A percentile compares a stretch with the other conserved stretches of the same genome.
Evolutionary conservation across 164 flowering plant species (phyloP).

Genomic region (Umbellularia californica): DNA sequence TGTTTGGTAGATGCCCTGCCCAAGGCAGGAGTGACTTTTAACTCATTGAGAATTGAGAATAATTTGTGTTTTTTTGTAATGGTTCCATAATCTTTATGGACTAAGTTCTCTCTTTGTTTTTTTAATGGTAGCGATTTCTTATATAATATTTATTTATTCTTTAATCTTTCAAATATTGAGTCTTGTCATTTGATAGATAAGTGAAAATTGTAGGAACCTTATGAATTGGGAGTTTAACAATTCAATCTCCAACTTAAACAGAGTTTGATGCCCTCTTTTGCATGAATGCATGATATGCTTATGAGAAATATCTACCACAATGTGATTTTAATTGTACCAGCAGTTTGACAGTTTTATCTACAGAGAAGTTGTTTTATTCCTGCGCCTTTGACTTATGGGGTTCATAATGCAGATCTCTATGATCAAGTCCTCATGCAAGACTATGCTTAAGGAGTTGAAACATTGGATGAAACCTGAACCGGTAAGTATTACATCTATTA

Average conservation of each 20-base stretch:
- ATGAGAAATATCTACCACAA: too few relatives aligned
- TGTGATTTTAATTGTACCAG: too few relatives aligned
- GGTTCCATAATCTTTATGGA: neutral
- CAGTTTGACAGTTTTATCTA: too few relatives aligned
- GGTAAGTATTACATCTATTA: neutral
- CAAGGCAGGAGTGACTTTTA: too few relatives aligned
- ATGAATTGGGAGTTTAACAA: neutral
- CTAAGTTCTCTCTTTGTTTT: too few relatives aligned
- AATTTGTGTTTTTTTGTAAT: neutral
- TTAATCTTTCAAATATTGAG: neutral
- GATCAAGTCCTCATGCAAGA: slow-evolving; percentile 5
- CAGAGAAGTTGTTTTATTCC: neutral
- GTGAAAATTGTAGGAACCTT: neutral
- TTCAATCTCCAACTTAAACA: neutral
- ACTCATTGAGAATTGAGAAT: neutral
- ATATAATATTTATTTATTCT: too few relatives aligned
- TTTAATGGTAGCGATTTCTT: neutral
- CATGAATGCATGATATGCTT: too few relatives aligned
- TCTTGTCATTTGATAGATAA: too few relatives aligned
- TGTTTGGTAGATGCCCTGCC: too few relatives aligned
- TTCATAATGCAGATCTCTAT: slow-evolving; percentile 14
- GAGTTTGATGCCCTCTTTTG: too few relatives aligned
- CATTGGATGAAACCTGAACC: slow-evolving; percentile 17
- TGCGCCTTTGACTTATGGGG: neutral
- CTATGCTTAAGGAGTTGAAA: slow-evolving; percentile 12